Evolutionary conservation across 345 rosid genomes (phyloP), one percentile per base, ranked within the genome.

Genomic region (Linum usitatissimum): DNA sequence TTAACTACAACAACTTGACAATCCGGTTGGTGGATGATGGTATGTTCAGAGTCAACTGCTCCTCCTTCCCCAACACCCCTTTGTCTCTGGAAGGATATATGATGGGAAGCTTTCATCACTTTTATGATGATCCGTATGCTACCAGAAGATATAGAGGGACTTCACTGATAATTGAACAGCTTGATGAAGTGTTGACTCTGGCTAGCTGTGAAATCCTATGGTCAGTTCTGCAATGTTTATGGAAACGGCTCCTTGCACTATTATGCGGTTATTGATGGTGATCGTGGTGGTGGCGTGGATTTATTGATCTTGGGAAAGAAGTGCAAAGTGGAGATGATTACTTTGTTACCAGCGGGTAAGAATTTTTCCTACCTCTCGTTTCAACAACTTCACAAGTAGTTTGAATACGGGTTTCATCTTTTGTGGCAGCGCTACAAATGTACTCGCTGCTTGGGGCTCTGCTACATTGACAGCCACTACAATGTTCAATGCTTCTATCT

Each of bases 1-100:
- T 74, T 53, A 57, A 38, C 55, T 70, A 66, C 60, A 31, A 70
- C 2, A 54, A 58, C 53, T 20, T 31, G 5, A 66, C 65, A 38
- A 42, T 74, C 18, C 68, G 67, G 6, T 18, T 54, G 21, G 60
- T 64, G 13, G 67, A 64, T 36, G 30, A n/a, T 31, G 67, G 59
- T n/a, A 10, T 64, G 54, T 30, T 15, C 8, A 10, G 15, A 12
- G 2, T 18, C 3, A 21, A 64, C 14, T 64, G 67, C 30, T 64
- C 67, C 51, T 64, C 60, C 48, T 5, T 53, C 1, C 60, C 67
- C 13, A 13, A 15, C 18, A 1, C 2, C 9, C 18, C 28, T 28
- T 12, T 40, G 48, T 40, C 48, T 40, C 10, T 6, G 48, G 13
- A 12, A n/a, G n/a, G n/a, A n/a, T n/a, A n/a, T n/a, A n/a, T n/a